Evolutionary conservation across 495 filamentous ascomycete genomes (phyloP).

Genomic region (Penicillium angulare): DNA sequence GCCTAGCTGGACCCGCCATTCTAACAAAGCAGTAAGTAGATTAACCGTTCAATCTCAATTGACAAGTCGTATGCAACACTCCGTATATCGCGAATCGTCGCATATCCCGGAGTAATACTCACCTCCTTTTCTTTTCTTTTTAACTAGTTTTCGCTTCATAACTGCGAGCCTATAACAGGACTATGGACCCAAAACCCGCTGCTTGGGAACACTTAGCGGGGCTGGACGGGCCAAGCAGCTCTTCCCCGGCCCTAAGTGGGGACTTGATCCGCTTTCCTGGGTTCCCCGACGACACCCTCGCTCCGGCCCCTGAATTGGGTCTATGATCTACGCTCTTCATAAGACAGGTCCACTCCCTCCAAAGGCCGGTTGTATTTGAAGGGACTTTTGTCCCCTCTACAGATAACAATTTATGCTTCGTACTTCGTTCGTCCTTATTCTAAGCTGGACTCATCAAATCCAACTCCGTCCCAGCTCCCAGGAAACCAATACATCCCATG

Average conservation of each 20-base stretch:
- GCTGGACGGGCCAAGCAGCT: not conserved
- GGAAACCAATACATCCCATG: conserved; percentile 3
- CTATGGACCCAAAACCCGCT: not conserved
- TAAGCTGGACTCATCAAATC: not conserved
- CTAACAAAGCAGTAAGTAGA: too few relatives aligned
- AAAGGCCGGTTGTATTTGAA: too few relatives aligned
- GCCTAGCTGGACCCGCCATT: too few relatives aligned
- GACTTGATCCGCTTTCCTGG: conserved; percentile 6
- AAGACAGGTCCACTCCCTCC: not conserved
- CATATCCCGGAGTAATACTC: not conserved
- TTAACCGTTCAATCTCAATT: not conserved
- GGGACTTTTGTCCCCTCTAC: too few relatives aligned
- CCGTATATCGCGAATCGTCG: not conserved
- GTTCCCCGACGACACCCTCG: conserved; percentile 5
- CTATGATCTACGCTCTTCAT: conserved; percentile 3
- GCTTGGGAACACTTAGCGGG: not conserved
- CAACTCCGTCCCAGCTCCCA: not conserved
- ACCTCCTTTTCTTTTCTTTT: not conserved
- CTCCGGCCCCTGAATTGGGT: not conserved
- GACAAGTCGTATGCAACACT: not conserved
- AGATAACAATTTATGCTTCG: not conserved
- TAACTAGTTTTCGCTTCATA: not conserved
- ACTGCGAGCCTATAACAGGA: not conserved
- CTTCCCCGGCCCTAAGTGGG: conserved; percentile 19
- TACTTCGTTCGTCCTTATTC: not conserved